phyloP scores from a whole-genome alignment of 208 protist genomes.

The Acanthamoeba divionensis region DNA sequence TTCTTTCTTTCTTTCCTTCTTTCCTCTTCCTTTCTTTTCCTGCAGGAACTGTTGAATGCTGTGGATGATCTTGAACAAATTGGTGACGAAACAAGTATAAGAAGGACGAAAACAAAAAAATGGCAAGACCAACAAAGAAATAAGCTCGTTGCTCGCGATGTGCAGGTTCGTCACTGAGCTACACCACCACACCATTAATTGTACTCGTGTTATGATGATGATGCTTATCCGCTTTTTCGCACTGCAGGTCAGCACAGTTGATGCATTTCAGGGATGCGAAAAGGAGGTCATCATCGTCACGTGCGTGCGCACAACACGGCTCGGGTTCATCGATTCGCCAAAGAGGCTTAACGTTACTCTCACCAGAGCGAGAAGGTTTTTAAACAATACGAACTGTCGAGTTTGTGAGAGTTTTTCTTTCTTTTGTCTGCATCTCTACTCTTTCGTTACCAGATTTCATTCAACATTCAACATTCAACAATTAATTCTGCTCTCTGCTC shows the following conservation, averaged over 20 bases:
- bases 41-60: constrained; percentile 37
- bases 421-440: no score
- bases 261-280: constrained; percentile 82
- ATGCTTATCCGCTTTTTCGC: neutral
- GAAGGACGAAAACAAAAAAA: neutral
- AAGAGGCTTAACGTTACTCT: constrained; percentile 80
- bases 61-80: constrained; percentile 8
- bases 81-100: neutral
- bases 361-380: constrained; percentile 67
- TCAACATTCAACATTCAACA: no score
- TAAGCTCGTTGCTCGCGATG: constrained; percentile 21
- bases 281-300: constrained; percentile 77
- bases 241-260: constrained; percentile 75
- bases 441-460: no score
- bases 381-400: no score
- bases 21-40: no score
- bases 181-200: neutral
- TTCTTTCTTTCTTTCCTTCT: no score
- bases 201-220: neutral
- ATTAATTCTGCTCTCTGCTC: neutral
- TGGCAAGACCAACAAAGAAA: constrained; percentile 52
- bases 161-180: neutral
- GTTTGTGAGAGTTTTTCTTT: no score
- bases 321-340: constrained; percentile 78
- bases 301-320: constrained; percentile 64